These are phyloP conservation scores for Pyrus bretschneideri DNA, from an alignment of 306 rosid genomes.

Conservation along the genomic window DNA sequence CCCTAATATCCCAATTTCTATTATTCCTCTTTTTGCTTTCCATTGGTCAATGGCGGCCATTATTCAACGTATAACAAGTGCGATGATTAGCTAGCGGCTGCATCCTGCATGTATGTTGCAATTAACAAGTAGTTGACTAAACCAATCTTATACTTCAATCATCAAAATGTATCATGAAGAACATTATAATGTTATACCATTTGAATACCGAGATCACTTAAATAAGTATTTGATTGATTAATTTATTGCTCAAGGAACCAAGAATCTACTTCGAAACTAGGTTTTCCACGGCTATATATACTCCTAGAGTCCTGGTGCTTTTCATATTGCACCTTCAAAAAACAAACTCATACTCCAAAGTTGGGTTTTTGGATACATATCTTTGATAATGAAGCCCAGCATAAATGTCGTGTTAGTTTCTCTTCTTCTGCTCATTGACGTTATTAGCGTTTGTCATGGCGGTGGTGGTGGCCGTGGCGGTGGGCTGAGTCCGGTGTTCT, in stretches of 20 bases:
- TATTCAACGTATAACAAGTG: background rate
- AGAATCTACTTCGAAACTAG: background rate
- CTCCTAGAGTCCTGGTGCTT: background rate
- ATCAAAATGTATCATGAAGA: background rate
- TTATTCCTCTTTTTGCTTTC: background rate
- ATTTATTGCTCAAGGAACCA: background rate
- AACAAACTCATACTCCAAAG: background rate
- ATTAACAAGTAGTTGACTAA: background rate
- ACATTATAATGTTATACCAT: too few relatives aligned
- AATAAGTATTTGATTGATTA: background rate
- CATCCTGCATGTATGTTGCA: background rate
- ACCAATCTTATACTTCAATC: background rate
- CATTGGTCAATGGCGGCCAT: background rate
- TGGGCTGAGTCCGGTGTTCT: background rate
- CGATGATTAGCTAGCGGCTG: background rate
- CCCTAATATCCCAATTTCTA: too few relatives aligned
- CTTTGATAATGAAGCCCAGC: background rate
- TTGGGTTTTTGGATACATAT: background rate
- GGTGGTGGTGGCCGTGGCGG: background rate
- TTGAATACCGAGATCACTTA: too few relatives aligned
- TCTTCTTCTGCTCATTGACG: background rate
- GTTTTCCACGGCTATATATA: background rate
- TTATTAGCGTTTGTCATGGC: slow-evolving; percentile 2
- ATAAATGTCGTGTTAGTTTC: slow-evolving; percentile 4
- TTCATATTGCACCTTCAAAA: background rate